Conservation (phyloP, 768 basidiomycete genomes). For the Tricholoma sp. region DNA sequence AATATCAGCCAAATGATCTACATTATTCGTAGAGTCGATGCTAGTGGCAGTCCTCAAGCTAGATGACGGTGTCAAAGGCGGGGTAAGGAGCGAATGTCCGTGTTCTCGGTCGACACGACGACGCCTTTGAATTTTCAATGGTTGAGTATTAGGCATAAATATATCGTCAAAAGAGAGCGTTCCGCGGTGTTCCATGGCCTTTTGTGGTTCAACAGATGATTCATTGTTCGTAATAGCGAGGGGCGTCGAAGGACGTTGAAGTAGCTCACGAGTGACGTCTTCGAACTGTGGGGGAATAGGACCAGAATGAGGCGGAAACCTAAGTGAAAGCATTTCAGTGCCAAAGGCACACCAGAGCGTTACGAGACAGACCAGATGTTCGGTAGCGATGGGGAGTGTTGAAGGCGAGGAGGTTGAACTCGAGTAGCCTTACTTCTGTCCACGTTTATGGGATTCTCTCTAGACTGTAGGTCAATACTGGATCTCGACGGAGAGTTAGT, state of each 20-base stretch:
- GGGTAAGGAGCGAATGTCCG: slow-evolving; percentile 46
- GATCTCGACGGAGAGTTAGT: slow-evolving; percentile 17
- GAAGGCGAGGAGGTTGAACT: slow-evolving; percentile 43
- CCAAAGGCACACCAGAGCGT: not conserved
- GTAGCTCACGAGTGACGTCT: slow-evolving; percentile 18
- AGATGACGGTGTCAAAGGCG: slow-evolving; percentile 68
- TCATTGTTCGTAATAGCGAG: slow-evolving; percentile 12
- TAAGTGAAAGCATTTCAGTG: slow-evolving; percentile 13
- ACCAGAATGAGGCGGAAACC: slow-evolving; percentile 45
- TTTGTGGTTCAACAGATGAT: not conserved
- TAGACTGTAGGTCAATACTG: slow-evolving; percentile 21
- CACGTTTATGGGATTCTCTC: slow-evolving; percentile 8
- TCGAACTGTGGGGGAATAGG: slow-evolving; percentile 33
- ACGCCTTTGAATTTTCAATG: slow-evolving; percentile 26
- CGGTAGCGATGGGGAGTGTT: slow-evolving; percentile 65
- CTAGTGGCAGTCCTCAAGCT: slow-evolving; percentile 37
- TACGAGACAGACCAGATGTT: slow-evolving; percentile 50
- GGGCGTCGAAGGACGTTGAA: slow-evolving; percentile 32
- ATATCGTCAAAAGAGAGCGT: slow-evolving; percentile 15
- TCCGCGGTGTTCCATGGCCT: slow-evolving; percentile 9
- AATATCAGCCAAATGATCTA: slow-evolving; percentile 13
- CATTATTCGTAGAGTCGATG: slow-evolving; percentile 21
- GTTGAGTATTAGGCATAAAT: slow-evolving; percentile 14
- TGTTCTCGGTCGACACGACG: slow-evolving; percentile 32
- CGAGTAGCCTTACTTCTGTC: slow-evolving; percentile 12